Evolutionary conservation across 768 basidiomycete genomes (phyloP).

Genomic region (Favolaschia claudopus): DNA sequence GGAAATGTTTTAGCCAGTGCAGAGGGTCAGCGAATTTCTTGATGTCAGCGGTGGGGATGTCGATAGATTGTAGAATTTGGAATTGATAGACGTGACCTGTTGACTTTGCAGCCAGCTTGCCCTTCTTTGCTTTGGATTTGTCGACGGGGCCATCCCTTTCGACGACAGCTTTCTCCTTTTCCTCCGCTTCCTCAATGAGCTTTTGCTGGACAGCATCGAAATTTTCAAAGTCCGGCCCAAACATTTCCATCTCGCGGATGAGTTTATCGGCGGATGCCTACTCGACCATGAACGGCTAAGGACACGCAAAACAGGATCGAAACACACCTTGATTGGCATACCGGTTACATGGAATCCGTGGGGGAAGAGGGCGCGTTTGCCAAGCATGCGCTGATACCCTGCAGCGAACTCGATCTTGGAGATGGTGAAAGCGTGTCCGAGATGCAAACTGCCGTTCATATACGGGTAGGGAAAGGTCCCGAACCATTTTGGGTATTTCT

Average conservation of each 20-base stretch:
- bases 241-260: slow-evolving; percentile 95
- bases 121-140: slow-evolving; percentile 90
- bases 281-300: background rate
- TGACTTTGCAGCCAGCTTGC: slow-evolving; percentile 91
- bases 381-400: slow-evolving; percentile 94
- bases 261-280: slow-evolving; percentile 98
- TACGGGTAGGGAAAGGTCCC: slow-evolving; percentile 97
- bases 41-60: slow-evolving; percentile 87
- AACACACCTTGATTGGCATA: slow-evolving; percentile 96
- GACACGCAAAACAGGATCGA: background rate
- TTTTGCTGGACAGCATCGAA: slow-evolving; percentile 59
- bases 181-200: slow-evolving; percentile 52
- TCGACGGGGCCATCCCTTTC: slow-evolving; percentile 52
- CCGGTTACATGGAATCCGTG: slow-evolving; percentile 98
- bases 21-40: slow-evolving; percentile 97
- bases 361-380: slow-evolving; percentile 95
- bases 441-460: slow-evolving; percentile 97
- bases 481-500: slow-evolving; percentile 94
- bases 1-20: slow-evolving; percentile 94
- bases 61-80: slow-evolving; percentile 97
- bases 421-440: slow-evolving; percentile 98
- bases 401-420: slow-evolving; percentile 97
- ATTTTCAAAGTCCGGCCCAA: slow-evolving; percentile 87
- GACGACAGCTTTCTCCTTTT: slow-evolving; percentile 51
- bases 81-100: slow-evolving; percentile 97